Evolutionary conservation across 768 basidiomycete species (phyloP), one percentile per base, ranked within the genome.

Genomic region (Pholiota microspora): DNA sequence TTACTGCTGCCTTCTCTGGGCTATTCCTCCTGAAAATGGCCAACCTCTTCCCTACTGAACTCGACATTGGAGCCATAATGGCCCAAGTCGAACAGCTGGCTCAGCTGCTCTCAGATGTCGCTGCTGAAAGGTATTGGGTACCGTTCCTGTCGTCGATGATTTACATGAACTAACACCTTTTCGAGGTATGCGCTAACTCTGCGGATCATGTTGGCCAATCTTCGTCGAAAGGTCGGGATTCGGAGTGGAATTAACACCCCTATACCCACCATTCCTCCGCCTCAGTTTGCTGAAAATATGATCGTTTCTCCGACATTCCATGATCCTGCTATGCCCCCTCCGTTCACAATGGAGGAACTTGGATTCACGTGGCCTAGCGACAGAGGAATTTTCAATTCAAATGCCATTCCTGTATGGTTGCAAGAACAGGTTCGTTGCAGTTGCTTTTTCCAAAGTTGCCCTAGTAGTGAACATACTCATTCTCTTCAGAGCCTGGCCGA

Each of bases 21-120:
- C 78, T 96, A 18, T 96, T 94, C 76, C 75, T 95, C 23, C 80
- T 96, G 54, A 96, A 96, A 73, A 94, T 96, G 88, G 94, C 94
- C 53, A 91, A 88, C 64, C 81, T 97, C 28, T 97, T 95, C 77
- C 93, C 93, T 0, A 73, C 84, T 12, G 91, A 94, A 63, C 73
- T 95, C 45, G 90, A 95, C 65, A 72, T 95, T 25, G 78, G 73
- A 15, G 79, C 80, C 7, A 92, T 95, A 66, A 87, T 84, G 44
- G 77, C 71, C 2, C 93, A 96, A 69, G 94, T 96, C 38, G 91
- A 94, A 65, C 92, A 96, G 68, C 80, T 98, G 32, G 88, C 92
- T 0, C 90, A 94, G 62, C 73, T 98, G 44, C 78, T 97, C 44
- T 92, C 92, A 4, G 94, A 96, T 54, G 94, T 95, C 32, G 92